A percentile compares a stretch with the other conserved stretches of the same genome.
phyloP scores from a whole-genome alignment of 345 rosid species.

The Pseudoturritis turrita region DNA sequence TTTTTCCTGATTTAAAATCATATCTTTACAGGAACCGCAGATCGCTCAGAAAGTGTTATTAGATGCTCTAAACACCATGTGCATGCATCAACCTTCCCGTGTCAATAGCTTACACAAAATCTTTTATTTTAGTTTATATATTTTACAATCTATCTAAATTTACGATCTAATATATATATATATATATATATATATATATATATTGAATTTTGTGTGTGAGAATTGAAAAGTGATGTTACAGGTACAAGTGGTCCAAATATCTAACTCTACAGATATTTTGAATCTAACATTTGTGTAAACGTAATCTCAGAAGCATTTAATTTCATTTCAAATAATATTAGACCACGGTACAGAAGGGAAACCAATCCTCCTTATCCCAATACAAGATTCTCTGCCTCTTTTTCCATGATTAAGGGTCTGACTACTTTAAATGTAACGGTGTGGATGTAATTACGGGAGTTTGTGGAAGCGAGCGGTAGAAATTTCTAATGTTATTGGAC shows the following conservation, averaged over 20 bases:
- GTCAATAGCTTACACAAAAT: constrained; percentile 24
- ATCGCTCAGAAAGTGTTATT: constrained; percentile 26
- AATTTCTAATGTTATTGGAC: too few species aligned
- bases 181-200: too few species aligned
- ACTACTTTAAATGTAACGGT: too few species aligned
- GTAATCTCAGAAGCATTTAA: constrained; percentile 11
- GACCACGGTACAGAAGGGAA: constrained; percentile 2
- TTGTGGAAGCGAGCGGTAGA: too few species aligned
- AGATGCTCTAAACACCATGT: constrained; percentile 27
- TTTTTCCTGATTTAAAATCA: constrained; percentile 11
- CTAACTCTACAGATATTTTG: background rate
- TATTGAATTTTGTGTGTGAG: background rate
- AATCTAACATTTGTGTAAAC: constrained; percentile 13
- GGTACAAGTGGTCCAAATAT: constrained; percentile 5
- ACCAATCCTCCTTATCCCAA: constrained; percentile 26
- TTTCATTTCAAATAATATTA: background rate
- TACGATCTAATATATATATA: background rate
- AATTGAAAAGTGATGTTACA: background rate
- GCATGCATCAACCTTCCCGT: constrained; percentile 29
- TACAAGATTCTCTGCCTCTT: constrained; percentile 22
- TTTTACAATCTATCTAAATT: background rate
- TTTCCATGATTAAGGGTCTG: background rate
- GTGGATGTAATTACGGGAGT: too few species aligned
- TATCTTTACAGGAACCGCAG: constrained; percentile 33
- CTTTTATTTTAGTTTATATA: background rate